A percentile compares a stretch with the other conserved stretches of the same genome.
Conservation (phyloP, 2,329 filamentous ascomycete genomes). For the Aspergillus fructus region DNA sequence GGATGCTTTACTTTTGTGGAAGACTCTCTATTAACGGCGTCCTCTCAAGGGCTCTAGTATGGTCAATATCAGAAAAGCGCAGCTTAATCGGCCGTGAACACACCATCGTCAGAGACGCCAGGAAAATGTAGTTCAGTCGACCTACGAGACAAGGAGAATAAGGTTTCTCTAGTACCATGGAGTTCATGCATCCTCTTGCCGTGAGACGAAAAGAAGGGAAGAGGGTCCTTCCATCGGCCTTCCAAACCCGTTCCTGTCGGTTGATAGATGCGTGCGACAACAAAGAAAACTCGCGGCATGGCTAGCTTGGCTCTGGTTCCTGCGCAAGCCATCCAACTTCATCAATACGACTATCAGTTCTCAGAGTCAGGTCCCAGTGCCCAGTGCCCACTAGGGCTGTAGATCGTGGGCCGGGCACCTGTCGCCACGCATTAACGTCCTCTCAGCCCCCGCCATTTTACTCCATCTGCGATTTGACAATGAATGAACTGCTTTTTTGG, state of each 20-base stretch:
- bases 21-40: no score
- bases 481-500: background rate
- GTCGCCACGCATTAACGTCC: background rate
- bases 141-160: no score
- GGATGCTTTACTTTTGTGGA: background rate
- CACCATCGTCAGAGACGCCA: background rate
- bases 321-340: slow-evolving; percentile 22
- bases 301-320: slow-evolving; percentile 17
- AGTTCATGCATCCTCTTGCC: background rate
- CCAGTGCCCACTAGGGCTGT: background rate
- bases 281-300: slow-evolving; percentile 12
- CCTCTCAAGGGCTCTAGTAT: background rate
- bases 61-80: no score
- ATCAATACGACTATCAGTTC: slow-evolving; percentile 11
- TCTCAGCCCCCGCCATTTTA: background rate
- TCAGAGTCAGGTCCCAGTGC: background rate
- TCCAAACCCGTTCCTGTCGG: slow-evolving; percentile 7
- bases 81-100: background rate
- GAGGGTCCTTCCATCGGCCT: slow-evolving; percentile 6
- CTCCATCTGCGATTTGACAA: background rate
- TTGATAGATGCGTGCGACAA: background rate
- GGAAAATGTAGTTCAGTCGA: no score
- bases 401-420: slow-evolving; percentile 15
- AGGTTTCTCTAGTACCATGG: background rate
- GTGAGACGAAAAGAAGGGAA: background rate